Conservation (phyloP, 1,284 basidiomycete species). For the Marasmius oreades region DNA sequence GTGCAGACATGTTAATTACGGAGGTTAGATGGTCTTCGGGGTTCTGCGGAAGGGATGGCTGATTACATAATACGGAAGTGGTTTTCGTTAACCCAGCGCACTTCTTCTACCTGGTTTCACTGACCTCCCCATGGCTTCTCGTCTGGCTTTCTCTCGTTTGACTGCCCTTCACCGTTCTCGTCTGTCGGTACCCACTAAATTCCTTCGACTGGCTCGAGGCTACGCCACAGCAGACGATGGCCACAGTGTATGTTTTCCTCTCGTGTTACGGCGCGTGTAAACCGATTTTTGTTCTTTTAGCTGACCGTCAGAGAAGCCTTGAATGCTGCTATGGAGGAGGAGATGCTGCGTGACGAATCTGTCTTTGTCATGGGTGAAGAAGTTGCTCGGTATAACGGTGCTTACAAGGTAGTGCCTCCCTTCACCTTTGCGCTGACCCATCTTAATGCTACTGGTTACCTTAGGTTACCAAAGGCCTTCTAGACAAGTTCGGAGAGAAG, state of each 20-base stretch:
- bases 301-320: constrained; percentile 99
- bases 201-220: constrained; percentile 44
- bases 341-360: constrained; percentile 94
- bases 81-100: constrained; percentile 17
- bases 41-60: not conserved
- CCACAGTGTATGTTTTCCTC: constrained; percentile 45
- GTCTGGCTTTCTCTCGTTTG: constrained; percentile 57
- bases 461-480: constrained; percentile 93
- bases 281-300: constrained; percentile 35
- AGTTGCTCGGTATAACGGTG: constrained; percentile 98
- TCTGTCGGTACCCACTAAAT: constrained; percentile 34
- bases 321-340: constrained; percentile 98
- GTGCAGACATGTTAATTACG: constrained; percentile 1
- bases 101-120: constrained; percentile 23
- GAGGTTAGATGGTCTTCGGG: not conserved
- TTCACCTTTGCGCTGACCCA: constrained; percentile 4
- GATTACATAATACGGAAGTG: constrained; percentile 17
- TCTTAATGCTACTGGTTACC: constrained; percentile 3
- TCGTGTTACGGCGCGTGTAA: constrained; percentile 15
- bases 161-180: constrained; percentile 50
- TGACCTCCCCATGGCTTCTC: constrained; percentile 55
- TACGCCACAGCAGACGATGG: constrained; percentile 62
- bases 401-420: constrained; percentile 84
- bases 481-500: constrained; percentile 99
- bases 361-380: constrained; percentile 98